Conservation (phyloP, 257 asterid species). For the Fraxinus americana region DNA sequence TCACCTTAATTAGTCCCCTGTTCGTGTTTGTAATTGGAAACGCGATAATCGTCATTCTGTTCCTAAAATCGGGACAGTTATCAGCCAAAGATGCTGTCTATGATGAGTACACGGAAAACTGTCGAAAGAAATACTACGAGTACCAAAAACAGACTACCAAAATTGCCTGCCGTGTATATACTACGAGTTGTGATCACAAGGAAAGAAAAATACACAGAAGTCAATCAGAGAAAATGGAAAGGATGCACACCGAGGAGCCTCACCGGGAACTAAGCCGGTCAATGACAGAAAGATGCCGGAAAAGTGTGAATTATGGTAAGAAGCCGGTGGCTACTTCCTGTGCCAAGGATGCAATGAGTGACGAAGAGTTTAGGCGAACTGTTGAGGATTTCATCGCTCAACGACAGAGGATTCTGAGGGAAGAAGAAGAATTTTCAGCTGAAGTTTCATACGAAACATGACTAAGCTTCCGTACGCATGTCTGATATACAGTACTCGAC, state of each 20-base stretch:
- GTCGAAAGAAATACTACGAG: conserved; percentile 26
- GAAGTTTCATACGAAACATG: conserved; percentile 24
- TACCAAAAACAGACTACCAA: conserved; percentile 5
- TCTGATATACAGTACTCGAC: not conserved
- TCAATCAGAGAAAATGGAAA: conserved; percentile 45
- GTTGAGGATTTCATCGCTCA: conserved; percentile 86
- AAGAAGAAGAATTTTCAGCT: conserved; percentile 53
- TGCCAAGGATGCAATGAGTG: conserved; percentile 64
- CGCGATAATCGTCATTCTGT: conserved; percentile 57
- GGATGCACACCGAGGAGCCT: conserved; percentile 27
- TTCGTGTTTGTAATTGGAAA: conserved; percentile 74
- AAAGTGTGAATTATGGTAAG: conserved; percentile 18
- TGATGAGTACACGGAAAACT: conserved; percentile 54
- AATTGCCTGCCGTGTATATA: not conserved
- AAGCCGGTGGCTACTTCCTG: conserved; percentile 11
- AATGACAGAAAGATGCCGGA: conserved; percentile 49
- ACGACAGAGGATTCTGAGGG: conserved; percentile 75
- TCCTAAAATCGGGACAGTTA: conserved; percentile 48
- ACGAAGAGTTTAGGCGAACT: conserved; percentile 70
- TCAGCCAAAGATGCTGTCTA: conserved; percentile 37
- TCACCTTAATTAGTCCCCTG: conserved; percentile 47
- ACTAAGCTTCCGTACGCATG: not conserved
- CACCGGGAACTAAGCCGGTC: conserved; percentile 47
- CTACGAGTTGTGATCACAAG: conserved; percentile 6
- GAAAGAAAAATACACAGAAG: conserved; percentile 35